Conservation (phyloP, 179 eudicot species). For the Amaranthus tricolor region DNA sequence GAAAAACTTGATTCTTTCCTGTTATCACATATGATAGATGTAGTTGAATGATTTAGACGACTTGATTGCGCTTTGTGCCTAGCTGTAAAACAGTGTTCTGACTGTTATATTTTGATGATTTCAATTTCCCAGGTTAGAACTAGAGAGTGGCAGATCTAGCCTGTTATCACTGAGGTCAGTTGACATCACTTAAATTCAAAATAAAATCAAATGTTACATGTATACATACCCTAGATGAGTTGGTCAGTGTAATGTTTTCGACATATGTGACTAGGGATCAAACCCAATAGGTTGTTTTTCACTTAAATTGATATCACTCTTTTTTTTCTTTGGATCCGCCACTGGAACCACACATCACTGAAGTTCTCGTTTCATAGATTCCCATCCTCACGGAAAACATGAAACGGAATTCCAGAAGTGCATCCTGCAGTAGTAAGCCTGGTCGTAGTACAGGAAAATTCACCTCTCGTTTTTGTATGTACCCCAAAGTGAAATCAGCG, state of each 20-base stretch:
- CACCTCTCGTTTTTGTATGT: conserved; percentile 53
- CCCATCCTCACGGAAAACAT: conserved; percentile 28
- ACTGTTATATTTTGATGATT: background rate
- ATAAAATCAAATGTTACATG: too few relatives aligned
- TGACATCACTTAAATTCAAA: too few relatives aligned
- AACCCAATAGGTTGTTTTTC: too few relatives aligned
- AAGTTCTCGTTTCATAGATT: conserved; percentile 27
- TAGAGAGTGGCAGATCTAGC: background rate
- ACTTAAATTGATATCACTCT: too few relatives aligned
- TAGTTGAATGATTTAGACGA: background rate
- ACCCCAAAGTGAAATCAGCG: conserved; percentile 62
- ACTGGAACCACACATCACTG: conserved; percentile 29
- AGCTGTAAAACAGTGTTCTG: background rate
- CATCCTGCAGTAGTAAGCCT: conserved; percentile 43
- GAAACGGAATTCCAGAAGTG: conserved; percentile 38
- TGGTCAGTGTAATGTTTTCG: too few relatives aligned
- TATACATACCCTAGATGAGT: too few relatives aligned
- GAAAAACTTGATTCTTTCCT: too few relatives aligned
- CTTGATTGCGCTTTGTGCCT: background rate
- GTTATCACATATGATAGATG: too few relatives aligned
- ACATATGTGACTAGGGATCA: too few relatives aligned
- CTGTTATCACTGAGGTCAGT: too few relatives aligned
- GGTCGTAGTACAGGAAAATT: conserved; percentile 33
- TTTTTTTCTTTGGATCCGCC: too few relatives aligned
- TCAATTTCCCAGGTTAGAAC: conserved; percentile 42